Evolutionary conservation across 2,329 filamentous ascomycete species (phyloP).

Genomic region (Scedosporium dehoogii): DNA sequence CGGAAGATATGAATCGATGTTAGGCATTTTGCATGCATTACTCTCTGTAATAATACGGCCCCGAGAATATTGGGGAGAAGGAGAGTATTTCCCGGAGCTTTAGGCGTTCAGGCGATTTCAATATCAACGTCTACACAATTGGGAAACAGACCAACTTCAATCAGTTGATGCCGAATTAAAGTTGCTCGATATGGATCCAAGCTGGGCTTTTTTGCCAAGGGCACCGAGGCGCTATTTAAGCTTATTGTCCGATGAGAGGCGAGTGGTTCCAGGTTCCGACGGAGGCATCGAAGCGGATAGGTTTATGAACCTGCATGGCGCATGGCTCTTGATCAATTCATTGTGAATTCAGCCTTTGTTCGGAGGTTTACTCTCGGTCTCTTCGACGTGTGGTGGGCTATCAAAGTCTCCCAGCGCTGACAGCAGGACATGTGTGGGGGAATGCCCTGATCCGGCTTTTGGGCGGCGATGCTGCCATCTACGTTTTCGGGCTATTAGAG

Average conservation of each 20-base stretch:
- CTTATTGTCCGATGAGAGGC: not conserved
- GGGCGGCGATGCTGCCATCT: too few relatives aligned
- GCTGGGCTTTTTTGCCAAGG: not conserved
- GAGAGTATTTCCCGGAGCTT: not conserved
- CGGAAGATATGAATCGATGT: too few relatives aligned
- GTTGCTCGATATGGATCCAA: not conserved
- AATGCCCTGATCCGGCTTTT: too few relatives aligned
- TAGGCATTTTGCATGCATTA: not conserved
- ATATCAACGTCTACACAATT: not conserved
- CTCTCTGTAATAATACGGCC: not conserved
- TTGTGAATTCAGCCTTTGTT: too few relatives aligned
- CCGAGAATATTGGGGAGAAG: not conserved
- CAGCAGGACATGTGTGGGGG: too few relatives aligned
- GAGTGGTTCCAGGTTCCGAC: not conserved
- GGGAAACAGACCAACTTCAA: not conserved
- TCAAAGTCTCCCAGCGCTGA: too few relatives aligned
- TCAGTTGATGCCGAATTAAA: not conserved
- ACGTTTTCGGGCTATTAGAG: too few relatives aligned
- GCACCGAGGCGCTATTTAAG: not conserved
- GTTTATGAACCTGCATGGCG: not conserved
- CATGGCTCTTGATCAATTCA: too few relatives aligned
- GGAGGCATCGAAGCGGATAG: not conserved
- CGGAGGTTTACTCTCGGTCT: too few relatives aligned
- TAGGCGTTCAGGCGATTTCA: not conserved
- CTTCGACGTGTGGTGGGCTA: too few relatives aligned